Conservation (phyloP, 2,329 filamentous ascomycete genomes). For the Harringtonia lauricola region DNA sequence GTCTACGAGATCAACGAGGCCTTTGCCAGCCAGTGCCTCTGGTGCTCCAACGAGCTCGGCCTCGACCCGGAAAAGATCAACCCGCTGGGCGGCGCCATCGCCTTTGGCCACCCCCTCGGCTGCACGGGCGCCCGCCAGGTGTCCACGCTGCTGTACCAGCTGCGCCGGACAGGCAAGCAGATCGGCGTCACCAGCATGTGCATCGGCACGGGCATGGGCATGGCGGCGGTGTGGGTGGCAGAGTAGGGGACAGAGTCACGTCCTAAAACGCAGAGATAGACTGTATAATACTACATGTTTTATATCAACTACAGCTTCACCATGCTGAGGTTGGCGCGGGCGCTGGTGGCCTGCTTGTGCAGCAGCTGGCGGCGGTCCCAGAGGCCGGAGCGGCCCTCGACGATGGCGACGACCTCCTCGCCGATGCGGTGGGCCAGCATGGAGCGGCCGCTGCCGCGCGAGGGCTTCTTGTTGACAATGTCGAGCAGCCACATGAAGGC, state of each 20-base stretch:
- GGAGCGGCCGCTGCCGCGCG: conserved; percentile 57
- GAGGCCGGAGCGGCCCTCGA: conserved; percentile 71
- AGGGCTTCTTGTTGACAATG: conserved; percentile 67
- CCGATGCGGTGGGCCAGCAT: conserved; percentile 71
- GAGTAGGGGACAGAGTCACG: conserved; percentile 43
- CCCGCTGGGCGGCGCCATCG: conserved; percentile 93
- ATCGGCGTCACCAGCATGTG: conserved; percentile 95
- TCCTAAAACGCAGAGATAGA: too few species aligned
- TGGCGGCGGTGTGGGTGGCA: conserved; percentile 93
- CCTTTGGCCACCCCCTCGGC: conserved; percentile 88
- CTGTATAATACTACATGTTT: too few species aligned
- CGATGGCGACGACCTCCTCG: conserved; percentile 75
- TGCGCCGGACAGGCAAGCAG: conserved; percentile 73
- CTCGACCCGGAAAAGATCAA: conserved; percentile 83
- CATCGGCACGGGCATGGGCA: conserved; percentile 92
- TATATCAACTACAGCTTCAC: conserved; percentile 12
- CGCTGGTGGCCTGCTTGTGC: conserved; percentile 71
- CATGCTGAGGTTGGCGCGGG: conserved; percentile 59
- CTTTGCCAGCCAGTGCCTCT: conserved; percentile 89
- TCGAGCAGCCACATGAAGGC: conserved; percentile 87
- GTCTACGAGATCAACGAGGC: conserved; percentile 99
- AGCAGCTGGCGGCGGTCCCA: conserved; percentile 73
- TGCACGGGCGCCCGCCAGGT: conserved; percentile 93
- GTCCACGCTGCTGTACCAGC: conserved; percentile 80
- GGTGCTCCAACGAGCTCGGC: conserved; percentile 81